Evolutionary conservation across 441 rosid genomes (phyloP).

Genomic region (Erodium texanum): DNA sequence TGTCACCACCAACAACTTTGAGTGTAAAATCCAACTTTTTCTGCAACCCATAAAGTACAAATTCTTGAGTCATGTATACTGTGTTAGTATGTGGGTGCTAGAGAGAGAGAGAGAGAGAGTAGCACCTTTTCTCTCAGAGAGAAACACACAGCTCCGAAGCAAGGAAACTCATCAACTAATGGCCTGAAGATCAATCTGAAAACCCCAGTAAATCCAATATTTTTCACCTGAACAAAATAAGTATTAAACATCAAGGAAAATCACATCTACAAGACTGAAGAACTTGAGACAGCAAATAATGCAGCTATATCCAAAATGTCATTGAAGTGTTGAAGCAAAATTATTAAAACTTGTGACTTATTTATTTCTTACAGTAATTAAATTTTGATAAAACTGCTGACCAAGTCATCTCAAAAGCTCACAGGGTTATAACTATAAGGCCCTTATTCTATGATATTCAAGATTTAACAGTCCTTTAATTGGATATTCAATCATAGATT

Average conservation of each 20-base stretch:
- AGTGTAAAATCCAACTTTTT: constrained; percentile 77
- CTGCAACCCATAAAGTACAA: constrained; percentile 26
- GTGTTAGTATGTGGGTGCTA: not conserved
- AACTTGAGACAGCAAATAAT: not conserved
- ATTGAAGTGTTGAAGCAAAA: not conserved
- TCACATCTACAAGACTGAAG: not conserved
- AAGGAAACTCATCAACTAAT: constrained; percentile 80
- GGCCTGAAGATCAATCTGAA: constrained; percentile 97
- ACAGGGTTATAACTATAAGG: not conserved
- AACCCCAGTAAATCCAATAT: constrained; percentile 91
- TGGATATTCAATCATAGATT: not conserved
- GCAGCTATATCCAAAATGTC: not conserved
- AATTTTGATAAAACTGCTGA: not conserved
- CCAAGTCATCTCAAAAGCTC: too few relatives aligned
- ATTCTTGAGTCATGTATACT: not conserved
- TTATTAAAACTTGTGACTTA: not conserved
- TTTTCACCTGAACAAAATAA: constrained; percentile 58
- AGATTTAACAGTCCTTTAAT: not conserved
- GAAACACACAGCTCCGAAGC: constrained; percentile 91
- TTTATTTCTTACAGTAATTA: not conserved
- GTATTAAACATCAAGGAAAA: constrained; percentile 7
- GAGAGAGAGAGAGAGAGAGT: not conserved
- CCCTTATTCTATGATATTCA: too few relatives aligned
- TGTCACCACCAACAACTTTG: constrained; percentile 72
- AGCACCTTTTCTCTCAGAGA: constrained; percentile 79